Conservation (phyloP, 2,329 filamentous ascomycete genomes). For the Paecilomyces sp. region DNA sequence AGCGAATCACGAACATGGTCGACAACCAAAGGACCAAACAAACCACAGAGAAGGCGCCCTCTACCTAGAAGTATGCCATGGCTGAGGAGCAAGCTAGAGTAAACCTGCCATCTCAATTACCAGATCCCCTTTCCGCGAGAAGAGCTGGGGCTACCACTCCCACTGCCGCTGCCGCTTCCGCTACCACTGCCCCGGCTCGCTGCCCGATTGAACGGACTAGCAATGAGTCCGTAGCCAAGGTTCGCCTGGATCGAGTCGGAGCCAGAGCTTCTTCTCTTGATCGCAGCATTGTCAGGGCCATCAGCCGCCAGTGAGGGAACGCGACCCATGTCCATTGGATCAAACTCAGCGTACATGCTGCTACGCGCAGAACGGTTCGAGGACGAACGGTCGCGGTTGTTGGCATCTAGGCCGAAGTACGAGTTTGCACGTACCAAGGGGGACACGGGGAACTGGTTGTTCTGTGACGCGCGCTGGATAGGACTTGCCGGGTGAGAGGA, state of each 20-base stretch:
- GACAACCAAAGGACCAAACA: constrained; percentile 2
- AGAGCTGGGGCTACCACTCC: constrained; percentile 33
- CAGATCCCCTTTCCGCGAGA: constrained; percentile 24
- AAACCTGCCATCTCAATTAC: constrained; percentile 1
- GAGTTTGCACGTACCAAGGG: constrained; percentile 23
- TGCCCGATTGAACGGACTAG: constrained; percentile 32
- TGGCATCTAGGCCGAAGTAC: constrained; percentile 22
- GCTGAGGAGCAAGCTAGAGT: not conserved
- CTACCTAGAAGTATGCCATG: not conserved
- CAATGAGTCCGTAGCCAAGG: constrained; percentile 27
- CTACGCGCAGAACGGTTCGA: constrained; percentile 34
- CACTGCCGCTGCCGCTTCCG: constrained; percentile 33
- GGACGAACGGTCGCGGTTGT: constrained; percentile 32
- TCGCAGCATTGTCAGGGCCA: constrained; percentile 20
- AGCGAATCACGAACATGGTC: not conserved
- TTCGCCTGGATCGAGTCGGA: constrained; percentile 26
- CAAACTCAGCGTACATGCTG: constrained; percentile 26
- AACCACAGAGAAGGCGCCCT: constrained; percentile 4
- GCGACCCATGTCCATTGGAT: constrained; percentile 23
- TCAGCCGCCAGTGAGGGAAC: constrained; percentile 23
- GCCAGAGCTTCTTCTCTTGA: constrained; percentile 22
- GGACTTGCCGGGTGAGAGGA: constrained; percentile 28
- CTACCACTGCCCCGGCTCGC: constrained; percentile 44
- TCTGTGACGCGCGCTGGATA: constrained; percentile 22
- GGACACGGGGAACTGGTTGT: constrained; percentile 25